Evolutionary conservation across 1,139 yeast genomes (phyloP), one percentile per base, ranked within the genome.

Genomic region (Protomyces inundatus): DNA sequence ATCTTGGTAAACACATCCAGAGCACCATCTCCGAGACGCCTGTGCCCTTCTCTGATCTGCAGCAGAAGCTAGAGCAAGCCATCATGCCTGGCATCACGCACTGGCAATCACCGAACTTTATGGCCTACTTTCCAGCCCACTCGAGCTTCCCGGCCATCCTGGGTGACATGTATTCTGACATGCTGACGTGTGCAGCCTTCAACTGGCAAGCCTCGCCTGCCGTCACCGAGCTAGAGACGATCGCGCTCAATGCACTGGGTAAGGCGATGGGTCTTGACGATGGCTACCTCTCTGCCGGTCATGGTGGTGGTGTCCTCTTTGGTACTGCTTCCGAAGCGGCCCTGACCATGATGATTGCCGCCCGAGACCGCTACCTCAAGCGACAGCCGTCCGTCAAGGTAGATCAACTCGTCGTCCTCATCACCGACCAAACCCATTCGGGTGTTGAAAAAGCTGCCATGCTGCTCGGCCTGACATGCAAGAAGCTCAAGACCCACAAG

Each of bases 121-220:
- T 68, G 23, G 70, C 70, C 2, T 69, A 67, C 37, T 69, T 68
- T 54, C 70, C 70, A 2, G 69, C 70, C n/a, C 69, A 68, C 45
- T 56, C 68, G 10, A 56, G 67, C 4, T 69, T 55, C 35, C 70
- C 70, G 4, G 67, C 69, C 12, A 69, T 69, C 53, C 59, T 69
- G 34, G 70, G 70, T 4, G 70, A 69, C 46, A 66, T 68, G 54
- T 68, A 66, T 51, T 68, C 70, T 3, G 65, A 69, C 12, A 69
- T 69, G 42, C 68, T 68, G 53, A 68, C 69, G 6, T 69, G 68
- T 33, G 69, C 70, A 23, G 70, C 70, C 16, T 69, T 69, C 64
- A 69, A 67, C 40, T 69, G 70, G 70, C 68, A 68, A 39, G 68
- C 70, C 42, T 66, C 68, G 33, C 70, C 70, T 9, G 70, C 69